Evolutionary conservation across 2,329 filamentous ascomycete genomes (phyloP), one percentile per base, ranked within the genome.

Genomic region (Laburnicola sp.): DNA sequence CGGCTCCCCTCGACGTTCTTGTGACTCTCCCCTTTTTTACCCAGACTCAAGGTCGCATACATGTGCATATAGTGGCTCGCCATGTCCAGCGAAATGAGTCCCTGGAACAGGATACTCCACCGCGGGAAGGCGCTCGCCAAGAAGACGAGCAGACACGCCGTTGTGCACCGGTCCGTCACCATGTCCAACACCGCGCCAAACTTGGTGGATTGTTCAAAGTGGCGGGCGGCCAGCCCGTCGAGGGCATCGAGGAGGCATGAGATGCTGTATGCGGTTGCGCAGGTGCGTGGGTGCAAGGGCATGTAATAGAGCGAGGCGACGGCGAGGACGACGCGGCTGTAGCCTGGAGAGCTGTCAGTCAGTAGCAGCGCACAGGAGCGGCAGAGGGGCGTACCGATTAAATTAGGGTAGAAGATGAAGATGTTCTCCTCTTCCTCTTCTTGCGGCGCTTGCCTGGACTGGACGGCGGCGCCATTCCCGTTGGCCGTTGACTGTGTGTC

Each of bases 31-130:
- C 86, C 83, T 47, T 84, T 82, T 46, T 90, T 91, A 47, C 88
- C 91, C 85, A 96, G 94, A 59, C 87, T 86, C 66, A 97, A 79
- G 0, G 91, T 96, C 9, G 92, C 90, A 72, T 96, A 97, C 94
- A 99, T 99, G 78, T 99, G 94, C 80, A 97, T 93, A 73, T 97
- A 99, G 75, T 99, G 94, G 72, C 91, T 96, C 26, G 94, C 89
- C 59, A 99, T 82, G 75, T 99, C 94, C 65, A 99, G 78, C 48
- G 88, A 88, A 74, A 99, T 96, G 68, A 99, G 78, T 38, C 87
- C 85, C 78, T 99, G 94, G 82, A 99, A 99, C 52, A 97, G 70
- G 62, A 97, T 91, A 59, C 90, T 86, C 87, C 91, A 97, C 50
- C 92, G 85, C 3, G 94, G 94, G 77, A 96, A 99, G 21, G 94